phyloP scores from a whole-genome alignment of 2,329 filamentous ascomycete species.

The Monosporascus sp. region DNA sequence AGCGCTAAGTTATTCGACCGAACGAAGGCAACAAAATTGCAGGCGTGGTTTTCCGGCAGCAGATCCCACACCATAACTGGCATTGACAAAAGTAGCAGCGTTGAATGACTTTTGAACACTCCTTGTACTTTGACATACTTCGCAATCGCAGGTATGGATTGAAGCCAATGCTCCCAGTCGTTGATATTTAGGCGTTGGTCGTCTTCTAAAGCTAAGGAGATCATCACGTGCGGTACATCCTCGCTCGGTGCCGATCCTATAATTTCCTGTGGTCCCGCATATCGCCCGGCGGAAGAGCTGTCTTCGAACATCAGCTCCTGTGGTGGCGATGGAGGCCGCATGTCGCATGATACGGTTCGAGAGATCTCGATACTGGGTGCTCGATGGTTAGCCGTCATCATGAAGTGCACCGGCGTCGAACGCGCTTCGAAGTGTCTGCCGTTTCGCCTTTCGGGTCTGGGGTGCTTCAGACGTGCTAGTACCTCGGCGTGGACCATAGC shows the following conservation, averaged over 20 bases:
- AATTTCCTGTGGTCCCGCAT: conserved; percentile 20
- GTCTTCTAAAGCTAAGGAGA: conserved; percentile 53
- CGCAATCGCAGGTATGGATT: conserved; percentile 49
- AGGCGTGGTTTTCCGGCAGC: conserved; percentile 51
- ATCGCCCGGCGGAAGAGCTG: conserved; percentile 21
- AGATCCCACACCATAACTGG: conserved; percentile 57
- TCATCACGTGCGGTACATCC: conserved; percentile 55
- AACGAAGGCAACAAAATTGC: conserved; percentile 54
- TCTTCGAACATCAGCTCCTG: conserved; percentile 18
- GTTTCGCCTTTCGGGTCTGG: conserved; percentile 50
- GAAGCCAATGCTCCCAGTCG: conserved; percentile 54
- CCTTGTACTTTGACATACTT: conserved; percentile 57
- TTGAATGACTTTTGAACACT: conserved; percentile 57
- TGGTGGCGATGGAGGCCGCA: conserved; percentile 32
- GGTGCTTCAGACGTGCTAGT: conserved; percentile 54
- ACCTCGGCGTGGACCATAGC: conserved; percentile 58
- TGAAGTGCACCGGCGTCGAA: conserved; percentile 56
- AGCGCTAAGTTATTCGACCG: conserved; percentile 49
- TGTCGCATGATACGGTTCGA: conserved; percentile 29
- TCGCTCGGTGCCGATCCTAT: conserved; percentile 42
- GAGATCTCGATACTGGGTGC: conserved; percentile 53
- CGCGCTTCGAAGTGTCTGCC: conserved; percentile 53
- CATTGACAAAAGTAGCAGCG: conserved; percentile 50
- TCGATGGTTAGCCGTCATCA: conserved; percentile 57
- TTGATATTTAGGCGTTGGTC: conserved; percentile 52